Conservation (phyloP, 805 yeast genomes). For the Teunomyces lycoperdinae region DNA sequence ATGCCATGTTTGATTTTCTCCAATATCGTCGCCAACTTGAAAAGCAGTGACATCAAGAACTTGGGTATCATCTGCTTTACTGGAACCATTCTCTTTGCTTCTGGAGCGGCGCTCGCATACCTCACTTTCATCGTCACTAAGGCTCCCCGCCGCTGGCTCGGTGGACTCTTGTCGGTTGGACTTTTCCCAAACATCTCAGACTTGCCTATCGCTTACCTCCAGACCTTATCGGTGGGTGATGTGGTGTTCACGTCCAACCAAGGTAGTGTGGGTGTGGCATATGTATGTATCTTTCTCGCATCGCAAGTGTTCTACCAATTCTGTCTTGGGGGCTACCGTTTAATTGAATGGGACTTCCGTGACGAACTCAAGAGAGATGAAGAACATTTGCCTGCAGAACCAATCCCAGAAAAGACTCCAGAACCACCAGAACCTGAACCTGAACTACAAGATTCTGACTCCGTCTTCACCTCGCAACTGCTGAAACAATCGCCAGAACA, state of each 20-base stretch:
- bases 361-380: slow-evolving; percentile 20
- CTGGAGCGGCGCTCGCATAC: slow-evolving; percentile 50
- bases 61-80: slow-evolving; percentile 60
- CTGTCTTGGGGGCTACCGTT: slow-evolving; percentile 70
- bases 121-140: slow-evolving; percentile 49
- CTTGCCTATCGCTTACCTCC: slow-evolving; percentile 80
- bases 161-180: slow-evolving; percentile 72
- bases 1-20: slow-evolving; percentile 75
- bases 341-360: slow-evolving; percentile 70
- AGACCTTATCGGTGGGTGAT: slow-evolving; percentile 64
- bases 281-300: slow-evolving; percentile 73
- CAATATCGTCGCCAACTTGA: slow-evolving; percentile 65
- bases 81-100: slow-evolving; percentile 48
- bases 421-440: background rate
- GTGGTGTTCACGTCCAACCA: slow-evolving; percentile 52
- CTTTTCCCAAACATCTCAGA: slow-evolving; percentile 78
- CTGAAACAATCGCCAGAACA: background rate
- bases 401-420: background rate
- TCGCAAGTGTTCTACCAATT: slow-evolving; percentile 67
- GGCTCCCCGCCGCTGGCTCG: slow-evolving; percentile 70
- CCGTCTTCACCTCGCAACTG: background rate
- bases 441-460: background rate
- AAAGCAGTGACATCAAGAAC: slow-evolving; percentile 64
- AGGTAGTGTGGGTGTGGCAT: slow-evolving; percentile 77
- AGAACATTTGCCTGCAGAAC: slow-evolving; percentile 4